Conservation (phyloP, 768 basidiomycete species). For the Albatrellus ellisii region DNA sequence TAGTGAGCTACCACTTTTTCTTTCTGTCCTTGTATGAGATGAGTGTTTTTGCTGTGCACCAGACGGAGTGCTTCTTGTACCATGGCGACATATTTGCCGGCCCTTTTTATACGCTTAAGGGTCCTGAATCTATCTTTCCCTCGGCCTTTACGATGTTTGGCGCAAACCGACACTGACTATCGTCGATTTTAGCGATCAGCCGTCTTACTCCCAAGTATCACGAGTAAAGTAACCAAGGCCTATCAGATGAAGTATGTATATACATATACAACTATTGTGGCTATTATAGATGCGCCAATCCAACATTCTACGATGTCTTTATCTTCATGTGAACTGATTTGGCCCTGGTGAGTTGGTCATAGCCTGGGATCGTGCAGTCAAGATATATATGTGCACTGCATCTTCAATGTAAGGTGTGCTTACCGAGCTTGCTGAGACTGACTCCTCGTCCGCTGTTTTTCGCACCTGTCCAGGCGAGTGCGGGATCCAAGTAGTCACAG, state of each 20-base stretch:
- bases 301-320: slow-evolving; percentile 25
- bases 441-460: slow-evolving; percentile 90
- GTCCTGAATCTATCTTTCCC: slow-evolving; percentile 9
- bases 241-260: too few relatives aligned
- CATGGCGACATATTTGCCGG: slow-evolving; percentile 10
- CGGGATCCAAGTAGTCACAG: slow-evolving; percentile 87
- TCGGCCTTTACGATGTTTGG: too few relatives aligned
- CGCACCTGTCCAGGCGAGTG: slow-evolving; percentile 87
- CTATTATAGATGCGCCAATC: too few relatives aligned
- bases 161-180: too few relatives aligned
- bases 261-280: too few relatives aligned
- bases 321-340: slow-evolving; percentile 81
- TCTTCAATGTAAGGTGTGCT: slow-evolving; percentile 14
- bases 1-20: neutral
- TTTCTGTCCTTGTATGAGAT: slow-evolving; percentile 2
- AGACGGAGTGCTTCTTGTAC: slow-evolving; percentile 10
- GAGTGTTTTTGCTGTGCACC: slow-evolving; percentile 13
- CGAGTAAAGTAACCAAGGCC: too few relatives aligned
- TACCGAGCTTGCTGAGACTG: slow-evolving; percentile 83
- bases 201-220: too few relatives aligned
- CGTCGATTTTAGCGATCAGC: too few relatives aligned
- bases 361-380: slow-evolving; percentile 37
- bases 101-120: slow-evolving; percentile 13
- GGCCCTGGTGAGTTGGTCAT: slow-evolving; percentile 72
- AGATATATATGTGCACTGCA: neutral